Conservation (phyloP, 495 filamentous ascomycete genomes). For the Xylaria flabelliformis region DNA sequence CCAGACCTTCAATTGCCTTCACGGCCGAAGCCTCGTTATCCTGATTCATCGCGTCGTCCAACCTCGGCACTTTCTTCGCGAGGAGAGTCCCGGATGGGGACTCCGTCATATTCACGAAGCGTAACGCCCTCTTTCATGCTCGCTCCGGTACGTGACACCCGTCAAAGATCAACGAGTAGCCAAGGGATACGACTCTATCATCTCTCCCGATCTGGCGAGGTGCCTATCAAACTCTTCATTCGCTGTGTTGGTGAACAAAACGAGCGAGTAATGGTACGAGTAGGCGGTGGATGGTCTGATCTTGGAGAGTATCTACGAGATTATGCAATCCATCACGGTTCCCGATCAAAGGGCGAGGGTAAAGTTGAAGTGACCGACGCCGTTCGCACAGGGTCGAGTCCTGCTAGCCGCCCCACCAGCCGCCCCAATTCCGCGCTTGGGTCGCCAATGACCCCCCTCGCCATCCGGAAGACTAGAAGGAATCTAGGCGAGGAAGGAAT, state of each 20-base stretch:
- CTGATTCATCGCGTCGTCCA: constrained; percentile 47
- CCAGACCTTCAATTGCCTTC: constrained; percentile 53
- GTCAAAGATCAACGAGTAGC: constrained; percentile 55
- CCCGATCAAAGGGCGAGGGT: constrained; percentile 54
- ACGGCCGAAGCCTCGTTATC: constrained; percentile 43
- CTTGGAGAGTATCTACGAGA: constrained; percentile 92
- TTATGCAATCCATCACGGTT: constrained; percentile 88
- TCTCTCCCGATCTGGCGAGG: constrained; percentile 79
- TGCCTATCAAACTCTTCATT: constrained; percentile 91
- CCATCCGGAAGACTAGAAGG: constrained; percentile 58
- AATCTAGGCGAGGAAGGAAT: constrained; percentile 42
- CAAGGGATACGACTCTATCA: constrained; percentile 90
- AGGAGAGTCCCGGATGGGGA: constrained; percentile 35
- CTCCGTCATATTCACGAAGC: constrained; percentile 51
- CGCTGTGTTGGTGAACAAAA: constrained; percentile 86
- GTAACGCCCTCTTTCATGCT: constrained; percentile 74
- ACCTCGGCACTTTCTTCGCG: constrained; percentile 51
- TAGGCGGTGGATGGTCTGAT: constrained; percentile 96
- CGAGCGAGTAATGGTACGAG: constrained; percentile 96
- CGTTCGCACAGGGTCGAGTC: constrained; percentile 48
- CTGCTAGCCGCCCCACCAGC: constrained; percentile 48
- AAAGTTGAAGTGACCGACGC: constrained; percentile 68
- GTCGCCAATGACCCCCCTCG: constrained; percentile 48
- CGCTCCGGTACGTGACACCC: constrained; percentile 57
- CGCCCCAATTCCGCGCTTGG: constrained; percentile 48